phyloP scores from a whole-genome alignment of 73 alveolate genomes.

The Stentor coeruleus region DNA sequence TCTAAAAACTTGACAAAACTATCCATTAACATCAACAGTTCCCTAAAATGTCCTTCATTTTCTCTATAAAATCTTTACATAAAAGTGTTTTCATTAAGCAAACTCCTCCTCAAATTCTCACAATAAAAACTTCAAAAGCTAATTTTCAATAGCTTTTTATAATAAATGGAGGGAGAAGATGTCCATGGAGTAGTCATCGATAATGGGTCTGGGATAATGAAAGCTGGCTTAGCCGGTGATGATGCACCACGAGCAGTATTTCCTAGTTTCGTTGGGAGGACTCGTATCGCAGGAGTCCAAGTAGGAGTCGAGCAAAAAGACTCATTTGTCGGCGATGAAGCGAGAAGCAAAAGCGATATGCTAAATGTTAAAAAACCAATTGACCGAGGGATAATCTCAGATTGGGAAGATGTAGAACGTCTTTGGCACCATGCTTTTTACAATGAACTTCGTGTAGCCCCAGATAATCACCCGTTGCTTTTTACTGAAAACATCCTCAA shows the following conservation, averaged over 20 bases:
- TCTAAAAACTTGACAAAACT: too few relatives aligned
- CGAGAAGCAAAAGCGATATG: slow-evolving; percentile 49
- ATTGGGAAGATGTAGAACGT: slow-evolving; percentile 52
- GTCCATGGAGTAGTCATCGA: slow-evolving; percentile 75
- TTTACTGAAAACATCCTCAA: slow-evolving; percentile 57
- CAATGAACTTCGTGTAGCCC: slow-evolving; percentile 68
- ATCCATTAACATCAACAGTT: too few relatives aligned
- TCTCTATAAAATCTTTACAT: too few relatives aligned
- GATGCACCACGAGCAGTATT: slow-evolving; percentile 74
- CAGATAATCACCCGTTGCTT: slow-evolving; percentile 56
- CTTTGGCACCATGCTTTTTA: slow-evolving; percentile 56
- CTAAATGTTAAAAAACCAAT: slow-evolving; percentile 57
- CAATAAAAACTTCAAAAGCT: too few relatives aligned
- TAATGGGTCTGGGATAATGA: slow-evolving; percentile 76
- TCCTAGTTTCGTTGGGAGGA: slow-evolving; percentile 83
- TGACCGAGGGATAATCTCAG: slow-evolving; percentile 39
- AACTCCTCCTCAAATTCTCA: too few relatives aligned
- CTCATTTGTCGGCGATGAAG: slow-evolving; percentile 65
- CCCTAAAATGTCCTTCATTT: too few relatives aligned
- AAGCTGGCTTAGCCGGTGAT: slow-evolving; percentile 88
- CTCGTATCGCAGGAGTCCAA: slow-evolving; percentile 79
- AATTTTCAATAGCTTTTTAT: too few relatives aligned
- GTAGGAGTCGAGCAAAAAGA: slow-evolving; percentile 78
- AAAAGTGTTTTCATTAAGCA: too few relatives aligned
- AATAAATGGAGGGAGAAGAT: slow-evolving; percentile 57